These are phyloP conservation scores for Carpinus fangiana DNA, from an alignment of 306 rosid genomes.

Conservation along the genomic window DNA sequence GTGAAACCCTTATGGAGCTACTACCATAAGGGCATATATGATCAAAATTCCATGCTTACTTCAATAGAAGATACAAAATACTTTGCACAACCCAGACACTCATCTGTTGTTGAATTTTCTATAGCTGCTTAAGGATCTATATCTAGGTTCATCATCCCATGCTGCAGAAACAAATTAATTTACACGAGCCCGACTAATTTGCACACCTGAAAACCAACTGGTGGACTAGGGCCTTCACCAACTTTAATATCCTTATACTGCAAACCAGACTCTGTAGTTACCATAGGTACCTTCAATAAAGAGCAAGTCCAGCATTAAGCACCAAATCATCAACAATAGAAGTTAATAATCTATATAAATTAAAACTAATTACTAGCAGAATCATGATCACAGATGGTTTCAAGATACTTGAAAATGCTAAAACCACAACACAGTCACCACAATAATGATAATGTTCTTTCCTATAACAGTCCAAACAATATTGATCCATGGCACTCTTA, in stretches of 20 bases:
- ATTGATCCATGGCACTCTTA: background rate
- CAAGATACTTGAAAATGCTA: conserved; percentile 10
- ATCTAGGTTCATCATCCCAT: background rate
- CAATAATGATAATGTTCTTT: conserved; percentile 9
- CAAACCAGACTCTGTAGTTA: conserved; percentile 91
- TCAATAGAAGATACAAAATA: background rate
- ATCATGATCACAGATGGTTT: conserved; percentile 6
- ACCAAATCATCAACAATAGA: conserved; percentile 24
- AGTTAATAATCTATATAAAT: conserved; percentile 3
- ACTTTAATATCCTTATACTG: conserved; percentile 87
- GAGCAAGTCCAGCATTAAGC: conserved; percentile 19
- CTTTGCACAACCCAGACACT: background rate
- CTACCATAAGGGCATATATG: background rate
- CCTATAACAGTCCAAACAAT: background rate
- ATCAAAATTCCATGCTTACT: background rate
- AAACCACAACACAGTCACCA: background rate
- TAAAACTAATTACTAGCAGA: conserved; percentile 2
- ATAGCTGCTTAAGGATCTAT: background rate
- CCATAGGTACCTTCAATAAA: conserved; percentile 67
- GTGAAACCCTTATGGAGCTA: too few relatives aligned
- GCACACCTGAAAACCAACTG: conserved; percentile 88
- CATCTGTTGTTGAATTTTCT: conserved; percentile 9
- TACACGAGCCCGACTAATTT: conserved; percentile 27
- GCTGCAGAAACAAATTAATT: conserved; percentile 6
- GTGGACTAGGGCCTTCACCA: conserved; percentile 90